A percentile compares a stretch with the other conserved stretches of the same genome.
Evolutionary conservation across 176 grass and related monocot species (phyloP).

Genomic region (Dendrocalamus sinicus): DNA sequence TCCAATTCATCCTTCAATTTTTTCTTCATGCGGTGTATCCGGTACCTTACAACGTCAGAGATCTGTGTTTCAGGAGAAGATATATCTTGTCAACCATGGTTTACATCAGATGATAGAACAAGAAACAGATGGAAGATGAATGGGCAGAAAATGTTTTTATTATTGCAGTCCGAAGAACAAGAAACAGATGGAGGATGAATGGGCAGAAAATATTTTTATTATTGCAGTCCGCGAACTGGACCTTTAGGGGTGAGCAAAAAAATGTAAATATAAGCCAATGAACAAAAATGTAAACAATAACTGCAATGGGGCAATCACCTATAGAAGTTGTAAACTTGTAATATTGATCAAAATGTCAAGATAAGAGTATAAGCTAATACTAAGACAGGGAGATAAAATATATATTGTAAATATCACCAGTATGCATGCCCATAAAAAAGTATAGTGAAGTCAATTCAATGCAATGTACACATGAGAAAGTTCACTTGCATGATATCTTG

Average conservation of each 20-base stretch:
- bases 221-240: not conserved
- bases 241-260: not conserved
- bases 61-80: slow-evolving; percentile 61
- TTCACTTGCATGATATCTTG: not conserved
- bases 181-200: slow-evolving; percentile 14
- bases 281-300: not conserved
- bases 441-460: not conserved
- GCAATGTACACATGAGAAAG: not conserved
- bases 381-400: not conserved
- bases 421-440: not conserved
- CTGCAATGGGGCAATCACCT: not conserved
- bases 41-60: slow-evolving; percentile 87
- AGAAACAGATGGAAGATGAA: slow-evolving; percentile 26
- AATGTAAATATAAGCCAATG: not conserved
- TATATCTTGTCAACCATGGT: slow-evolving; percentile 30
- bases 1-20: slow-evolving; percentile 97
- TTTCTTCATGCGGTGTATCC: slow-evolving; percentile 97
- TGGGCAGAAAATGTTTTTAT: slow-evolving; percentile 8
- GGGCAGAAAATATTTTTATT: slow-evolving; percentile 8
- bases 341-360: not conserved
- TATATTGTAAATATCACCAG: not conserved
- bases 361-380: not conserved
- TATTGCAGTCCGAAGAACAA: slow-evolving; percentile 12
- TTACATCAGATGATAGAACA: slow-evolving; percentile 15
- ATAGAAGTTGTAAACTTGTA: not conserved